Base-by-base conservation (phyloP, 2,329 filamentous ascomycete genomes). In the Elsinoe ampelina region DNA sequence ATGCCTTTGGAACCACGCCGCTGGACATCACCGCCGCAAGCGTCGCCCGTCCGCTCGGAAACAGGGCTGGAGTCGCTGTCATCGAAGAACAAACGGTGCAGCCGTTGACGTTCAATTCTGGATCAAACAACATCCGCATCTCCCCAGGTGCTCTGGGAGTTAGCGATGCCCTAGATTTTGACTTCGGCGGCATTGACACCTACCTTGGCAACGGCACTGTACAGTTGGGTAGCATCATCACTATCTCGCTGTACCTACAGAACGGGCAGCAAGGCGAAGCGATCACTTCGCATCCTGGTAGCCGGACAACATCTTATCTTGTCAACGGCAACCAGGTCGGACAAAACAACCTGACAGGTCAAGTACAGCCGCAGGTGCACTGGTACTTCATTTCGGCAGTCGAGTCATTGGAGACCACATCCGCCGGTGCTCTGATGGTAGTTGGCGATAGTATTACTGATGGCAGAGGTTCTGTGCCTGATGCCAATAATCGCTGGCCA, bases 391-490 rank as follows among this genome's bases (percentile, higher is more conserved):
- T 84, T 62, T 79, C 75, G 35, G 75, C 75, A 3, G 66, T 85
- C 7, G 80, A 84, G 65, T 80, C 74, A n/a, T 77, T 73, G 70
- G 67, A 75, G 0, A 74, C 78, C 0, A 67, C 61, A 2, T 59
- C 73, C 22, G 64, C 72, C 8, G 66, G 75, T 57, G 72, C 75
- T 2, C 70, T 84, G 38, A 69, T 78, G 11, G 74, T 85, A 43
- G 71, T 89, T 42, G 78, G 81, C 1, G 79, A 89, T 67, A 82
- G 78, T 63, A 83, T 86, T 64, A 85, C 82, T 2, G 83, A 86
- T 63, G 83, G 83, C 10, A 74, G 81, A 22, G 80, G 80, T 42
- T 81, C 77, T 58, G 79, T 77, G 30, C 80, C 77, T 15, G 78
- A 85, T 67, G 69, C 65, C 19, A 84, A 85, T 68, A 78, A 84